Base-by-base conservation (phyloP, 768 basidiomycete genomes). In the Kwoniella newhampshirensis region DNA sequence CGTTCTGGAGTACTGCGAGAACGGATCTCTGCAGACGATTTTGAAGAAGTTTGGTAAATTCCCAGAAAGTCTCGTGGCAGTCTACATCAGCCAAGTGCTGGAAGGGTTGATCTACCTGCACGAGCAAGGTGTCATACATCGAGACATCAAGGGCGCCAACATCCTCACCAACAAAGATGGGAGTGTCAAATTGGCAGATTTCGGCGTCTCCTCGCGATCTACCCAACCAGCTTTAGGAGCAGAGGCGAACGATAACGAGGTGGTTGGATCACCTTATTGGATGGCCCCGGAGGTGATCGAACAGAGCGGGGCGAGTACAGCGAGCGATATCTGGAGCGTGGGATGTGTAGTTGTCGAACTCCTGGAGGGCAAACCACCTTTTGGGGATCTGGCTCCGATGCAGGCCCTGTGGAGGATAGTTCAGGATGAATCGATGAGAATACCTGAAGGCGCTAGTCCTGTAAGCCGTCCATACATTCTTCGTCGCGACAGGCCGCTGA, bases 251-350 rank as follows among this genome's bases (percentile, higher is more conserved):
- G 90, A 96, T 73, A 88, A 87, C 67, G 89, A 91, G 11, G 94
- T 99, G 1, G 94, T 98, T 39, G 94, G 94, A 5, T 93, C 90
- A 70, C 94, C 94, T 3, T 99, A 99, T 73, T 99, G 94, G 94
- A 99, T 99, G 96, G 93, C 96, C 8, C 96, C 96, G 1, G 96
- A 99, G 77, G 90, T 99, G 44, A 97, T 99, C 56, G 96, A 99
- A 68, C 96, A 99, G 76, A 87, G 87, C 27, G 96, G 96, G 27
- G 94, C 96, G 27, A 93, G 91, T 0, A 96, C 94, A 0, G 87
- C 96, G 13, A 94, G 91, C 17, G 96, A 99, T 76, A 91, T 99
- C 57, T 99, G 96, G 84, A 89, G 87, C 65, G 89, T 96, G 11
- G 96, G 96, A 13, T 97, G 92, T 70, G 88, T 94, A n/a, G 92